Percentiles rank a stretch among this genome's conserved stretches.
These are phyloP conservation scores for Fusarium ambrosium DNA, from an alignment of 2,329 filamentous ascomycete species.

Conservation along the genomic window DNA sequence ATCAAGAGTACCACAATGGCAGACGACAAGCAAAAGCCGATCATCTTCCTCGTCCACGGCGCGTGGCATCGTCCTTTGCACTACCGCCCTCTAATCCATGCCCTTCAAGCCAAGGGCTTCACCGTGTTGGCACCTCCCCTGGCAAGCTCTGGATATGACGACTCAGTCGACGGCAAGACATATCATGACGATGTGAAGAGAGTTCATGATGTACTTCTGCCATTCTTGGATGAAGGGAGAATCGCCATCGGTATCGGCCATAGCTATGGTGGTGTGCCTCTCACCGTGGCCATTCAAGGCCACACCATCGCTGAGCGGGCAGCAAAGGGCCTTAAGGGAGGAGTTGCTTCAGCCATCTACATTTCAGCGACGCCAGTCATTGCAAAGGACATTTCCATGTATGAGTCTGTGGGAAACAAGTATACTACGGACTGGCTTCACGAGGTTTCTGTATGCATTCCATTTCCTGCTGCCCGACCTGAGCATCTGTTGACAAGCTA, in stretches of 20 bases:
- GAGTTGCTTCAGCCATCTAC: slow-evolving; percentile 16
- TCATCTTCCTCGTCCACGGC: slow-evolving; percentile 31
- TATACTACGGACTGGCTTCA: slow-evolving; percentile 20
- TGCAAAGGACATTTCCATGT: slow-evolving; percentile 27
- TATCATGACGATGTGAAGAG: slow-evolving; percentile 28
- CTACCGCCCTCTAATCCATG: slow-evolving; percentile 24
- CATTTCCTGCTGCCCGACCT: too few relatives aligned
- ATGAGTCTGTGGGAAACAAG: slow-evolving; percentile 11
- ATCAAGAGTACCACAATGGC: neutral
- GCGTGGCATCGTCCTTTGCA: slow-evolving; percentile 37
- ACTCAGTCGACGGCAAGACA: slow-evolving; percentile 16
- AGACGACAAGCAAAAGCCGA: slow-evolving; percentile 1
- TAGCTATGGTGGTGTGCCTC: slow-evolving; percentile 35
- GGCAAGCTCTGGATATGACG: slow-evolving; percentile 33
- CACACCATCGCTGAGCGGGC: slow-evolving; percentile 17
- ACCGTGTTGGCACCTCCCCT: slow-evolving; percentile 20
- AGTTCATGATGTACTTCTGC: slow-evolving; percentile 1
- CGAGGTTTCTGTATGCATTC: slow-evolving; percentile 11
- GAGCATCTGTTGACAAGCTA: rapidly evolving
- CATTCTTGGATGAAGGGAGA: slow-evolving; percentile 14
- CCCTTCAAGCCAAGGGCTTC: slow-evolving; percentile 11
- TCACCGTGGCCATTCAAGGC: slow-evolving; percentile 2
- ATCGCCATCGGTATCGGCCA: slow-evolving; percentile 20
- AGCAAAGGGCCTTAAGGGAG: slow-evolving; percentile 7
- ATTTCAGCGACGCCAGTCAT: slow-evolving; percentile 22